Evolutionary conservation across 2,329 filamentous ascomycete species (phyloP).

Genomic region (Penicillium janthinellum): DNA sequence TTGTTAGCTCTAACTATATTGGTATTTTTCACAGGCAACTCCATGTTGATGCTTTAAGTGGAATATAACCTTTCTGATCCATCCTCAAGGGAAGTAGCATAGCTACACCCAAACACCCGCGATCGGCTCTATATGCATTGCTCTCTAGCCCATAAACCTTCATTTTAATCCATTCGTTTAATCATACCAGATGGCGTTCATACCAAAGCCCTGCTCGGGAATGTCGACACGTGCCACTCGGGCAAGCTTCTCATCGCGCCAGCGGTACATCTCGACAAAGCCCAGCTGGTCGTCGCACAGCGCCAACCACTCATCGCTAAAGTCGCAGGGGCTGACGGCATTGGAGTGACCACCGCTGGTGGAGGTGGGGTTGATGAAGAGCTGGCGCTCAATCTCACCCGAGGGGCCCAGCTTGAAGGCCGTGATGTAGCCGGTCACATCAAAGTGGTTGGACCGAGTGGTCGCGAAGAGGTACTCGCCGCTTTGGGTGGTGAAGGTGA

Average conservation of each 20-base stretch:
- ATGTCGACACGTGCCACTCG: constrained; percentile 76
- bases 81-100: neutral
- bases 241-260: constrained; percentile 77
- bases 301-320: constrained; percentile 86
- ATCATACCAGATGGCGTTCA: constrained; percentile 97
- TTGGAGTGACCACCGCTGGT: constrained; percentile 88
- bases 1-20: neutral
- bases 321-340: constrained; percentile 80
- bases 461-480: constrained; percentile 81
- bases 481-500: constrained; percentile 71
- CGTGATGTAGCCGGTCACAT: constrained; percentile 78
- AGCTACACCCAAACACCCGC: neutral
- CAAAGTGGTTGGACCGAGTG: constrained; percentile 73
- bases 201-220: constrained; percentile 85
- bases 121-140: neutral
- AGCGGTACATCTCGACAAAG: constrained; percentile 84
- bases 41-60: neutral
- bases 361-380: constrained; percentile 79
- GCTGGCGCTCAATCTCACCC: constrained; percentile 74
- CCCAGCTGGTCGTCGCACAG: constrained; percentile 87
- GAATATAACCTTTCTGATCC: neutral
- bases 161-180: constrained; percentile 36
- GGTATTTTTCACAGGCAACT: neutral
- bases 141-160: neutral
- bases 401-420: constrained; percentile 71